Conservation (phyloP, 129 eudicot genomes). For the Centella asiatica region DNA sequence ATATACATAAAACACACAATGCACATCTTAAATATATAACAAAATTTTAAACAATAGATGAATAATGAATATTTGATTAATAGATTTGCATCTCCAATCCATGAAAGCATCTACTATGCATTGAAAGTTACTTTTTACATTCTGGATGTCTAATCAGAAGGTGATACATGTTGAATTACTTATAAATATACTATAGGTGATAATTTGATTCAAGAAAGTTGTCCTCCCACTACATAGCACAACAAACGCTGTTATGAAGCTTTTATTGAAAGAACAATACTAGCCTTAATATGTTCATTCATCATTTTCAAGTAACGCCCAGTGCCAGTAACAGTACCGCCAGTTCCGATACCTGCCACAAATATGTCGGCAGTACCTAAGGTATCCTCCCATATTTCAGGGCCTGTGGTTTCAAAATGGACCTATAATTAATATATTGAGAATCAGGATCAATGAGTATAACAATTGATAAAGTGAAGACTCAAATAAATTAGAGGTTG, state of each 20-base stretch:
- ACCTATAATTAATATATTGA: conserved; percentile 13
- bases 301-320: conserved; percentile 27
- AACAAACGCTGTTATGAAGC: no score
- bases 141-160: background rate
- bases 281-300: conserved; percentile 25
- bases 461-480: background rate
- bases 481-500: background rate
- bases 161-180: background rate
- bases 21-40: no score
- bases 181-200: background rate
- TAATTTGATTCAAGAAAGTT: background rate
- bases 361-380: conserved; percentile 24
- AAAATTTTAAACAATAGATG: no score
- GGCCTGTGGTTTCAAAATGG: conserved; percentile 33
- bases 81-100: background rate
- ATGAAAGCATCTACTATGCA: background rate
- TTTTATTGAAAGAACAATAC: background rate
- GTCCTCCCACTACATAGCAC: background rate
- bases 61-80: background rate
- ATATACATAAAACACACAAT: no score
- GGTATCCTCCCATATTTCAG: conserved; percentile 40
- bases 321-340: conserved; percentile 30
- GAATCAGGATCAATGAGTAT: background rate
- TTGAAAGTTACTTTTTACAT: background rate
- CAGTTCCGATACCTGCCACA: conserved; percentile 32